A percentile compares a stretch with the other conserved stretches of the same genome.
phyloP scores from a whole-genome alignment of 2,329 filamentous ascomycete species.

The Stromatinia cepivora region DNA sequence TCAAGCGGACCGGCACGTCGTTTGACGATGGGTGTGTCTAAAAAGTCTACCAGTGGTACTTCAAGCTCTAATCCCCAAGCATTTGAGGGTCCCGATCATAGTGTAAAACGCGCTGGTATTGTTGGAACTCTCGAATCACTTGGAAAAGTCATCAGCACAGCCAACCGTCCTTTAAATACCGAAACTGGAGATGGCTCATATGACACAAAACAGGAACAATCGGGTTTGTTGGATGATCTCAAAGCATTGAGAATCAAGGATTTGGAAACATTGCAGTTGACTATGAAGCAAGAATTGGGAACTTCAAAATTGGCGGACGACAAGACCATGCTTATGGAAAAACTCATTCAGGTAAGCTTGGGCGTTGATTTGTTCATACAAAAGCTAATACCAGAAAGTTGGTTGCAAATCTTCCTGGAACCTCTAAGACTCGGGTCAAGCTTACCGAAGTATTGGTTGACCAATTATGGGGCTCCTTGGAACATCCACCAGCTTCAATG shows the following conservation, averaged over 20 bases:
- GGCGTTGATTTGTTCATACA: neutral
- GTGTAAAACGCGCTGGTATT: constrained; percentile 26
- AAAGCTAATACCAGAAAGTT: constrained; percentile 46
- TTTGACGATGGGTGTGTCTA: constrained; percentile 4
- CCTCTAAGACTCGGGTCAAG: constrained; percentile 52
- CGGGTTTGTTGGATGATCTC: constrained; percentile 57
- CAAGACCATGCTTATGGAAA: constrained; percentile 76
- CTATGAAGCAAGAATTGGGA: constrained; percentile 62
- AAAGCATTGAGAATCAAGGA: constrained; percentile 55
- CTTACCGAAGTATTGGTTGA: constrained; percentile 68
- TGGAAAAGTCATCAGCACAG: constrained; percentile 47
- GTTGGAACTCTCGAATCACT: constrained; percentile 26
- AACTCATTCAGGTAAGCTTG: constrained; percentile 56
- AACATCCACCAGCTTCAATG: constrained; percentile 69
- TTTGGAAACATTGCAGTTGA: constrained; percentile 58
- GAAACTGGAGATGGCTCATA: constrained; percentile 65
- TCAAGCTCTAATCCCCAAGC: constrained; percentile 16
- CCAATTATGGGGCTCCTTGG: constrained; percentile 68
- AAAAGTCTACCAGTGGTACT: constrained; percentile 10
- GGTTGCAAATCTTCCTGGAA: constrained; percentile 62
- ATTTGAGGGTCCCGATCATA: constrained; percentile 27
- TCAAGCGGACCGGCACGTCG: constrained; percentile 10
- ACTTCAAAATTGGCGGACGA: constrained; percentile 66
- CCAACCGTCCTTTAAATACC: constrained; percentile 61
- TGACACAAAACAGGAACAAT: constrained; percentile 49